Evolutionary conservation across 805 yeast genomes (phyloP), one percentile per base, ranked within the genome.

Genomic region (Blastobotrys peoriensis): DNA sequence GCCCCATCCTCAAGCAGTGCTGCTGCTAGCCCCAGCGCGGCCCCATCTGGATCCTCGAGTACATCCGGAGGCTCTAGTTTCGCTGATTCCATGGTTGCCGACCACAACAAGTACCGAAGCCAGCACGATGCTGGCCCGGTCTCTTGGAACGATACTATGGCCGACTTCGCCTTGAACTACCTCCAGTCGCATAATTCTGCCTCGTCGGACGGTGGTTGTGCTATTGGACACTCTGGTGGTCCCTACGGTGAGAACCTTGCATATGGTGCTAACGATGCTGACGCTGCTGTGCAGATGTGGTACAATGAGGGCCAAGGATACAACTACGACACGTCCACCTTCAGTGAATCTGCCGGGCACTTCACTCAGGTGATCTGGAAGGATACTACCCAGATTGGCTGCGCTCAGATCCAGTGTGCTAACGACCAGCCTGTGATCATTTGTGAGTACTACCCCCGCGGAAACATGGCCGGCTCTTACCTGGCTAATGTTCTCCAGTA

Each of bases 301-400:
- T 86, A 83, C 67, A 68, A 73, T 50, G 94, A 85, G 62, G 72
- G 78, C 44, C 45, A 55, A 37, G 41, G 59, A 4, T 83, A 81
- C 67, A 65, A 75, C 58, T 79, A 70, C 63, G 60, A 69, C 25
- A 67, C 66, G 52, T 68, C 64, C 1, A 50, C 47, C 27, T 63
- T 68, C 63, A 54, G 70, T 36, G 66, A 58, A 23, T 56, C 65
- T 9, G 78, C 88, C 36, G 91, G 91, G 39, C 95, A 86, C 64
- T 86, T 84, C 66, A 83, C 94, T 17, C 93, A 84, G 62, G 67
- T 86, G 38, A 76, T 86, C 25, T 86, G 95, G 95, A 73, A 70
- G 51, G 61, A 67, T 21, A 68, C 86, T 23, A 69, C 78, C 6
- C 61, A 69, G 51, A 45, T 86, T 13, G 95, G 94, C 16, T 86